phyloP scores from a whole-genome alignment of 2,329 filamentous ascomycete genomes.

The Clarireedia paspali region DNA sequence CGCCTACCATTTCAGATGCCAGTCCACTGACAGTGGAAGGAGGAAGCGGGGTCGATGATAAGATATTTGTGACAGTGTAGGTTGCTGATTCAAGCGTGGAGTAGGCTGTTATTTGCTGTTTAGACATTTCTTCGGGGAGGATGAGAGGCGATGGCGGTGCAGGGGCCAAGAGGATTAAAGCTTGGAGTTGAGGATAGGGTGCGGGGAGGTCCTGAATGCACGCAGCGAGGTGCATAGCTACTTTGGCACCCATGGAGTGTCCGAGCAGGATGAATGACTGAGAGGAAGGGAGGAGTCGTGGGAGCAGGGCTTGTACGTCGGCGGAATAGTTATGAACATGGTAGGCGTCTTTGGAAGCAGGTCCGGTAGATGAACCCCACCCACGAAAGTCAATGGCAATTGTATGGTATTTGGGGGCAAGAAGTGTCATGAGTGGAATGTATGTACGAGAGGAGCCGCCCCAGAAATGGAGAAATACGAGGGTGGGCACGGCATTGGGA shows the following conservation, averaged over 20 bases:
- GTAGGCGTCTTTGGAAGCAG: conserved; percentile 23
- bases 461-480: conserved; percentile 34
- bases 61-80: conserved; percentile 30
- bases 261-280: conserved; percentile 29
- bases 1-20: conserved; percentile 27
- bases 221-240: conserved; percentile 17
- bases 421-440: conserved; percentile 14
- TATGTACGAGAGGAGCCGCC: conserved; percentile 32
- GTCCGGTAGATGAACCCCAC: conserved; percentile 32
- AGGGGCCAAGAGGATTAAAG: conserved; percentile 16
- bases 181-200: conserved; percentile 17
- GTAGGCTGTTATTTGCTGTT: conserved; percentile 31
- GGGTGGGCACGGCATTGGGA: conserved; percentile 2
- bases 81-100: conserved; percentile 22
- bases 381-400: conserved; percentile 31
- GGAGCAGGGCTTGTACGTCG: conserved; percentile 21
- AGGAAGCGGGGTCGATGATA: conserved; percentile 19
- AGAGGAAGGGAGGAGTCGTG: conserved; percentile 8
- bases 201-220: background rate
- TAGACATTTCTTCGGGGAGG: conserved; percentile 29
- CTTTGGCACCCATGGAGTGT: conserved; percentile 36
- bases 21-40: conserved; percentile 10
- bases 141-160: conserved; percentile 29
- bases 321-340: conserved; percentile 24
- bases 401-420: conserved; percentile 16